A percentile compares a stretch with the other conserved stretches of the same genome.
These are phyloP conservation scores for Camelina sativa DNA, from an alignment of 345 rosid species.

Conservation along the genomic window DNA sequence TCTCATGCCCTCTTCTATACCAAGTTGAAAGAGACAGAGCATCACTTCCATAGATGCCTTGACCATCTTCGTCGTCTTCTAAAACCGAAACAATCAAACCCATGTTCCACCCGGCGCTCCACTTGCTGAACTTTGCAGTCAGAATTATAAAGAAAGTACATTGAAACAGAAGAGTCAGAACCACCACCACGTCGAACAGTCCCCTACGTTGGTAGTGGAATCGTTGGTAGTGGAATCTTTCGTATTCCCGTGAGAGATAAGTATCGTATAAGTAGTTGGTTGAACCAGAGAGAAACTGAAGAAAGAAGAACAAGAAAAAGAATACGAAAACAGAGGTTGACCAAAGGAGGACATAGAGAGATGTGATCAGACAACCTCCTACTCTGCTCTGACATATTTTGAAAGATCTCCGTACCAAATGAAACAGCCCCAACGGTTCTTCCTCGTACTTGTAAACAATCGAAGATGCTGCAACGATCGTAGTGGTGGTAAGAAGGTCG, in stretches of 20 bases:
- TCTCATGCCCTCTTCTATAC: slow-evolving; percentile 38
- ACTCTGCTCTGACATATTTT: slow-evolving; percentile 28
- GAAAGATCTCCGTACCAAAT: slow-evolving; percentile 18
- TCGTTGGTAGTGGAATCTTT: not conserved
- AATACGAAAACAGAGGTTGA: slow-evolving; percentile 37
- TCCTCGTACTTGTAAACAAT: slow-evolving; percentile 7
- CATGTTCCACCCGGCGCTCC: slow-evolving; percentile 56
- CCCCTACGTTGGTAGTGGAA: not conserved
- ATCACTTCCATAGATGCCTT: slow-evolving; percentile 30
- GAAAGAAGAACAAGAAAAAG: slow-evolving; percentile 5
- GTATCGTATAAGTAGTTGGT: slow-evolving; percentile 24
- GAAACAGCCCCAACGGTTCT: slow-evolving; percentile 23
- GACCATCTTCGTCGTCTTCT: slow-evolving; percentile 36
- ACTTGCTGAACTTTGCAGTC: slow-evolving; percentile 39
- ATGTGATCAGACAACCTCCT: slow-evolving; percentile 49
- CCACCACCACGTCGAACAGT: not conserved
- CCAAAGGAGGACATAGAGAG: slow-evolving; percentile 44
- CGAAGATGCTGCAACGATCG: slow-evolving; percentile 16
- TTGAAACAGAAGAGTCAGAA: slow-evolving; percentile 24
- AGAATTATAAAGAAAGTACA: slow-evolving; percentile 28
- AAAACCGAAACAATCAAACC: slow-evolving; percentile 48
- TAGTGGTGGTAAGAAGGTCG: slow-evolving; percentile 5
- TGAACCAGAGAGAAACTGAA: slow-evolving; percentile 41
- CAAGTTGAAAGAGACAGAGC: slow-evolving; percentile 43
- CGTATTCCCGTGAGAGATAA: not conserved